Percentiles rank a stretch among this genome's conserved stretches.
phyloP scores from a whole-genome alignment of 257 asterid genomes.

The Petrea volubilis region DNA sequence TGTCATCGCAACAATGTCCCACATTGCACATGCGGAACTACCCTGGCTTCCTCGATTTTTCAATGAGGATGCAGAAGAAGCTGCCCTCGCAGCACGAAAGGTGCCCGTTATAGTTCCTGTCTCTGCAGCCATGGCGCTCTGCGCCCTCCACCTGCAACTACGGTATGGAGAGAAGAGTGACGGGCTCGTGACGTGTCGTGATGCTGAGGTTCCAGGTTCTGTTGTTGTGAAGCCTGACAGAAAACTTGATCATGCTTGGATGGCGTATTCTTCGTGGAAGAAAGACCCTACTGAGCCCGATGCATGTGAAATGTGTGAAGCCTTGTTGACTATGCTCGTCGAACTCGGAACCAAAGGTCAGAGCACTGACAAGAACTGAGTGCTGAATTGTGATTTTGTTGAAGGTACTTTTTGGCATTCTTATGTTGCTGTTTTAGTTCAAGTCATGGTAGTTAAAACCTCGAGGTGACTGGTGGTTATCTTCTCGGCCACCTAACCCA shows the following conservation, averaged over 20 bases:
- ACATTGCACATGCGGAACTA: slow-evolving; percentile 84
- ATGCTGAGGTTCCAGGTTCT: slow-evolving; percentile 95
- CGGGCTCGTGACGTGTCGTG: slow-evolving; percentile 92
- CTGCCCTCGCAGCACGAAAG: slow-evolving; percentile 40
- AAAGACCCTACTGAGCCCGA: slow-evolving; percentile 58
- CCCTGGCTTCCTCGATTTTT: slow-evolving; percentile 64
- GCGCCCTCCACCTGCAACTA: slow-evolving; percentile 73
- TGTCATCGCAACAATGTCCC: slow-evolving; percentile 77
- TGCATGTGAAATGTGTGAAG: slow-evolving; percentile 82
- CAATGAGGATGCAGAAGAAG: slow-evolving; percentile 38
- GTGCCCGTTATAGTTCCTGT: slow-evolving; percentile 84
- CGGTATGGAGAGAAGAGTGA: slow-evolving; percentile 96
- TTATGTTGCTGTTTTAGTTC: not conserved
- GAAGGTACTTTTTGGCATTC: not conserved
- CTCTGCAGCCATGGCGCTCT: slow-evolving; percentile 73
- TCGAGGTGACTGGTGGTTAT: not conserved
- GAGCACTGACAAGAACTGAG: not conserved
- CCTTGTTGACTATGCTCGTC: slow-evolving; percentile 71
- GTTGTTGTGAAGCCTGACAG: slow-evolving; percentile 69
- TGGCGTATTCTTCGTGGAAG: slow-evolving; percentile 85
- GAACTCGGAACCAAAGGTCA: slow-evolving; percentile 48
- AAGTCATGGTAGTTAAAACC: not conserved
- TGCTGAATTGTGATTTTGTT: not conserved
- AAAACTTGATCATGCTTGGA: slow-evolving; percentile 94
- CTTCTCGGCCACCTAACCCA: not conserved